phyloP scores from a whole-genome alignment of 176 grass and related monocot species.

The Oryza nivara region DNA sequence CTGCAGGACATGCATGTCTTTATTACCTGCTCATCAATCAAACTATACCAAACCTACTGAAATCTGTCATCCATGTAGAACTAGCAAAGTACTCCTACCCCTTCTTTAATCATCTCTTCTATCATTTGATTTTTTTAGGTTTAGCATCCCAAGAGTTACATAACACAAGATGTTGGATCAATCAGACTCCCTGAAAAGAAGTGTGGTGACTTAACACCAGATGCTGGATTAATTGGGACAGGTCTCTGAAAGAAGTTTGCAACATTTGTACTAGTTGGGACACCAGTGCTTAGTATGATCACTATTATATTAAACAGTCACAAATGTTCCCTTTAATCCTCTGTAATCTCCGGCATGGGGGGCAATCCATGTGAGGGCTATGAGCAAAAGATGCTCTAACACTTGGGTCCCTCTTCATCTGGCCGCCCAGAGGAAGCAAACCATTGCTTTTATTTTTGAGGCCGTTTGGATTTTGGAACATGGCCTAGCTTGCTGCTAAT shows the following conservation, averaged over 20 bases:
- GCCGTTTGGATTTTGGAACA: constrained; percentile 27
- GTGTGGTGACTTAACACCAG: constrained; percentile 14
- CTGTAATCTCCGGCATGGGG: neutral
- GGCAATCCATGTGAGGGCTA: constrained; percentile 51
- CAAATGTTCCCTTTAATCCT: neutral
- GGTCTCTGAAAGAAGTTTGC: neutral
- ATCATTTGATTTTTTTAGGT: neutral
- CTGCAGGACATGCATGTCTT: neutral
- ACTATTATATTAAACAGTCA: constrained; percentile 1
- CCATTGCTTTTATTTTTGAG: constrained; percentile 45
- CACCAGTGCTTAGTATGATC: neutral
- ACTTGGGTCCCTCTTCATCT: constrained; percentile 3
- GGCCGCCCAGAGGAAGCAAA: constrained; percentile 19
- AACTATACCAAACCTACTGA: constrained; percentile 27
- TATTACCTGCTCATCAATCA: constrained; percentile 44
- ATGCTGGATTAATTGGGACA: constrained; percentile 4
- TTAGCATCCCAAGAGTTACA: constrained; percentile 12
- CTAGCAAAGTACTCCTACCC: neutral
- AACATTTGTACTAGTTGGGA: neutral
- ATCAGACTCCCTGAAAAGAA: neutral
- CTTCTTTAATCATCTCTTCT: constrained; percentile 11
- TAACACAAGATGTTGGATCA: constrained; percentile 9
- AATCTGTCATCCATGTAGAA: constrained; percentile 16
- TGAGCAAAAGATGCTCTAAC: constrained; percentile 40
- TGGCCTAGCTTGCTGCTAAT: constrained; percentile 35